Percentiles rank a stretch among this genome's conserved stretches.
Conservation (phyloP, 2,329 filamentous ascomycete species). For the Aspergillus luchuensis region DNA sequence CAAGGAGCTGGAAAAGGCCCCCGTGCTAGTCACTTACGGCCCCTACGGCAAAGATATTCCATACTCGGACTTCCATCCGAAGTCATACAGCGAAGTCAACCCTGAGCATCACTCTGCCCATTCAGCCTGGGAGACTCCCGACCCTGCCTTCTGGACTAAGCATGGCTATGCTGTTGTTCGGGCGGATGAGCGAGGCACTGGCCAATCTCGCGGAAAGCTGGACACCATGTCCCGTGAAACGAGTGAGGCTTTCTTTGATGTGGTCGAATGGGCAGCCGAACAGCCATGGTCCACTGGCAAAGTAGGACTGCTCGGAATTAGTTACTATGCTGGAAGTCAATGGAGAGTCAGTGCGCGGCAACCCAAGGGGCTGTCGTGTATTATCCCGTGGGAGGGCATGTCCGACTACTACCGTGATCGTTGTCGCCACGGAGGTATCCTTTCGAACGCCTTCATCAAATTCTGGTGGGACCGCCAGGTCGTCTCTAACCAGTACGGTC, state of each 20-base stretch:
- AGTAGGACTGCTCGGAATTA: constrained; percentile 55
- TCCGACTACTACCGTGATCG: constrained; percentile 60
- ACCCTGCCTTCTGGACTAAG: constrained; percentile 58
- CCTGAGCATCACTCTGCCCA: constrained; percentile 56
- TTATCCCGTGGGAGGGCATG: constrained; percentile 61
- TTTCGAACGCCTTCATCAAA: constrained; percentile 60
- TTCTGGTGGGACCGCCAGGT: constrained; percentile 72
- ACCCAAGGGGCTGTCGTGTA: constrained; percentile 54
- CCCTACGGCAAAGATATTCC: constrained; percentile 74
- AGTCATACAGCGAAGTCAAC: constrained; percentile 57
- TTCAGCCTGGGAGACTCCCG: constrained; percentile 62
- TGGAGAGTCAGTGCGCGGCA: constrained; percentile 57
- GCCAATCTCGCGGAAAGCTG: constrained; percentile 55
- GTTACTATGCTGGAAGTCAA: constrained; percentile 57
- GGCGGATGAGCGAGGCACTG: constrained; percentile 55
- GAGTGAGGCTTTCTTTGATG: constrained; percentile 55
- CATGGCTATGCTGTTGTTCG: constrained; percentile 60
- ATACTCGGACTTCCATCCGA: constrained; percentile 57
- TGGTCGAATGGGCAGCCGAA: constrained; percentile 55
- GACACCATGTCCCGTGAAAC: constrained; percentile 58
- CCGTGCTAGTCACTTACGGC: constrained; percentile 70
- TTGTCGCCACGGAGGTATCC: constrained; percentile 63
- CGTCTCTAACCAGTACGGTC: constrained; percentile 68
- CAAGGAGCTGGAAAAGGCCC: constrained; percentile 45
- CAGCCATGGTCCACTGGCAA: constrained; percentile 55